phyloP scores from a whole-genome alignment of 2,329 filamentous ascomycete species.

The Aspergillus brasiliensis region DNA sequence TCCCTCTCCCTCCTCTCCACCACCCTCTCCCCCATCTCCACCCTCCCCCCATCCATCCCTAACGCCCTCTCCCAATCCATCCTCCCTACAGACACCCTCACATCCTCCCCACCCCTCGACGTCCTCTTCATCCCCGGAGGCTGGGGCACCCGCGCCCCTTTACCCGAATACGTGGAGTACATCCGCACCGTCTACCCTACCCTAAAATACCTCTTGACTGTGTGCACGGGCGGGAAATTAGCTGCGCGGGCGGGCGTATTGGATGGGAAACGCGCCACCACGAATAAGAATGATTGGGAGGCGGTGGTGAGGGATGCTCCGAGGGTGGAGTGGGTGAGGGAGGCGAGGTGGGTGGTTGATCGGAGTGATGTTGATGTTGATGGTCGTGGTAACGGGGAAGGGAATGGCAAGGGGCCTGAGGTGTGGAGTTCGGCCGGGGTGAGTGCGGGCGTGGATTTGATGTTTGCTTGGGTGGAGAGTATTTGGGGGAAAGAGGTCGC shows the following conservation, averaged over 20 bases:
- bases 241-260: constrained; percentile 7
- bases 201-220: not conserved
- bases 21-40: constrained; percentile 8
- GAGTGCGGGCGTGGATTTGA: not conserved
- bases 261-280: constrained; percentile 11
- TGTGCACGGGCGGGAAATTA: constrained; percentile 2
- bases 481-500: not conserved
- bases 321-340: constrained; percentile 7
- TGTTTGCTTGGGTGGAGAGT: not conserved
- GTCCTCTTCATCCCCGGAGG: constrained; percentile 9
- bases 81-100: constrained; percentile 6
- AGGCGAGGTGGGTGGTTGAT: constrained; percentile 11
- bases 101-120: not conserved
- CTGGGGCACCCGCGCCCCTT: constrained; percentile 5
- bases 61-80: constrained; percentile 2
- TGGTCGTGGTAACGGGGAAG: too few species aligned
- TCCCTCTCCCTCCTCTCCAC: not conserved
- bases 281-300: constrained; percentile 12
- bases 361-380: not conserved
- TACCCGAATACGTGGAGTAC: constrained; percentile 2
- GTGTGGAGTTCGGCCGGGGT: not conserved
- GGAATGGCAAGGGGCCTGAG: not conserved
- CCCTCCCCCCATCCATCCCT: not conserved
- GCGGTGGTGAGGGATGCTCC: not conserved
- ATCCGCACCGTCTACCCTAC: not conserved